Percentiles rank a stretch among this genome's conserved stretches.
Evolutionary conservation across 169 alveolate species (phyloP).

Genomic region (Eimeria necatrix): DNA sequence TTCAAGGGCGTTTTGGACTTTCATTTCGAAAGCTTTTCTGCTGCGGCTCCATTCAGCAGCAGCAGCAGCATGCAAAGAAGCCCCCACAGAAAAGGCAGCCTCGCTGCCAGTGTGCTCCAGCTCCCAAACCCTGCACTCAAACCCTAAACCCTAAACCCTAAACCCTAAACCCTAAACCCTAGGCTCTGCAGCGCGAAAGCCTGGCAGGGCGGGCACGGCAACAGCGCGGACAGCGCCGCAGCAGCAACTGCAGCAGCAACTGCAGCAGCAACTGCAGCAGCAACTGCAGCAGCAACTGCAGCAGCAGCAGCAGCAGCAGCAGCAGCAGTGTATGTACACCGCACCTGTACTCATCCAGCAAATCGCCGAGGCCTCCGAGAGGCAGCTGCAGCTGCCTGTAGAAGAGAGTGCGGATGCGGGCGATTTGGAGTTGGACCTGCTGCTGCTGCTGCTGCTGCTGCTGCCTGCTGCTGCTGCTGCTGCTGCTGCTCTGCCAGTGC

Average conservation of each 20-base stretch:
- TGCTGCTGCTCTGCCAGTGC: not conserved
- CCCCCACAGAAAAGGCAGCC: conserved; percentile 6
- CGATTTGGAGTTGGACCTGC: conserved; percentile 37
- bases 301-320: no score
- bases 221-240: not conserved
- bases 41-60: not conserved
- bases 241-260: no score
- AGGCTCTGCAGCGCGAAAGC: no score
- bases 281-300: no score
- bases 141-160: no score
- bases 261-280: no score
- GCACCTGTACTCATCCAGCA: conserved; percentile 84
- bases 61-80: conserved; percentile 35
- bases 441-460: conserved; percentile 7
- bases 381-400: conserved; percentile 85
- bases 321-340: no score
- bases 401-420: conserved; percentile 78
- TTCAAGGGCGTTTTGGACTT: conserved; percentile 59
- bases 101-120: conserved; percentile 5
- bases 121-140: no score
- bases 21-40: conserved; percentile 37
- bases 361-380: conserved; percentile 83
- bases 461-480: not conserved
- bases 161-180: not conserved
- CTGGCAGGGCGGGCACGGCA: not conserved